Conservation (phyloP, 2,329 filamentous ascomycete species). For the Pseudonectria foliicola region DNA sequence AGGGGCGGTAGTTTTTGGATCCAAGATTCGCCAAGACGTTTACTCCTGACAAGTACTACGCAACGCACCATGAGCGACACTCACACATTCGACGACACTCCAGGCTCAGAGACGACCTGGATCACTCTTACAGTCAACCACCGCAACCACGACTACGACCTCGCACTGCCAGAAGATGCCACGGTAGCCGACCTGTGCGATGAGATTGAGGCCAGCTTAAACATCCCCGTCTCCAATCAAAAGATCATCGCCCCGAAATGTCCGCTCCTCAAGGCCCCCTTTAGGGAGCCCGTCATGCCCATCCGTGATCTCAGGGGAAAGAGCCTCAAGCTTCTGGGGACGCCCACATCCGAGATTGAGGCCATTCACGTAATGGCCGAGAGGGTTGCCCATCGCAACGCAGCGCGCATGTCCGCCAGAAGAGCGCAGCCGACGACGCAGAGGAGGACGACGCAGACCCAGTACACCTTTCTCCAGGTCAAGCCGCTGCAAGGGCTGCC, state of each 20-base stretch:
- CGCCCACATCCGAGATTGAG: conserved; percentile 51
- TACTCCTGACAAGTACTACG: background rate
- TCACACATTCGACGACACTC: conserved; percentile 11
- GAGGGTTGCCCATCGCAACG: conserved; percentile 41
- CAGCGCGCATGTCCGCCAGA: conserved; percentile 28
- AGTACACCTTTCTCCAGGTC: conserved; percentile 76
- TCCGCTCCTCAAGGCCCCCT: conserved; percentile 57
- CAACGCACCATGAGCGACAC: conserved; percentile 10
- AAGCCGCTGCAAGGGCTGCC: conserved; percentile 72
- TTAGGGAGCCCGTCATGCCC: conserved; percentile 48
- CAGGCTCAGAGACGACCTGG: conserved; percentile 17
- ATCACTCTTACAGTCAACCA: conserved; percentile 41
- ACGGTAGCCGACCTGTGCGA: conserved; percentile 53
- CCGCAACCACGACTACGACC: conserved; percentile 37
- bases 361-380: conserved; percentile 45
- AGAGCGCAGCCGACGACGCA: conserved; percentile 20
- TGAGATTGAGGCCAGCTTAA: conserved; percentile 47
- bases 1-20: background rate
- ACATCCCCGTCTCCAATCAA: conserved; percentile 56
- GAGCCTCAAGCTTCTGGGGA: conserved; percentile 60
- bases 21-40: background rate
- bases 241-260: conserved; percentile 62
- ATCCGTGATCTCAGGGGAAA: conserved; percentile 44
- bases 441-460: conserved; percentile 20
- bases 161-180: conserved; percentile 37